Evolutionary conservation across 225 moss, liverwort and hornwort genomes (phyloP).

Genomic region (Sphagnum contortum): DNA sequence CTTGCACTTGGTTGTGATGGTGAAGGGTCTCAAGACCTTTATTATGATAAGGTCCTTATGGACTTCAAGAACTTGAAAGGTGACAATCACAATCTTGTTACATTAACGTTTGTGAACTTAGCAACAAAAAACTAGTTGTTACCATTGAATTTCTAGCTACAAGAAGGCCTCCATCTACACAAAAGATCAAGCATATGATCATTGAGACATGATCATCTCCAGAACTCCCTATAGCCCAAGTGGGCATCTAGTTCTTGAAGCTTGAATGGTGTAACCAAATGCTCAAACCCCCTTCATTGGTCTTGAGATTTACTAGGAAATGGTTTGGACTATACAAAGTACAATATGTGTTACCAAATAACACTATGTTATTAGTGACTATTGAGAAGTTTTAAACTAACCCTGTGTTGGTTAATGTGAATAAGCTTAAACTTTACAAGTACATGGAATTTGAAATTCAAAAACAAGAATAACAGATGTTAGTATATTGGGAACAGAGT

Average conservation of each 20-base stretch:
- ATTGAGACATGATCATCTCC: constrained; percentile 7
- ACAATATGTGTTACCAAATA: too few relatives aligned
- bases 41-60: constrained; percentile 62
- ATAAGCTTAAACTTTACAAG: too few relatives aligned
- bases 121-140: constrained; percentile 13
- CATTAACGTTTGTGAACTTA: constrained; percentile 56
- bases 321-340: too few relatives aligned
- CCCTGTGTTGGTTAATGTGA: too few relatives aligned
- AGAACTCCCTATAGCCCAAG: constrained; percentile 5
- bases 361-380: too few relatives aligned
- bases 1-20: constrained; percentile 70
- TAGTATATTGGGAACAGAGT: too few relatives aligned
- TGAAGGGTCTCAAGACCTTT: constrained; percentile 62
- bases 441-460: too few relatives aligned
- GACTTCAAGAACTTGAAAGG: constrained; percentile 70
- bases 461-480: too few relatives aligned
- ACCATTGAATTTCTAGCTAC: constrained; percentile 18
- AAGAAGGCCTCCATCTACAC: constrained; percentile 30
- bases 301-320: constrained; percentile 13
- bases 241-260: constrained; percentile 11
- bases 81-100: constrained; percentile 50
- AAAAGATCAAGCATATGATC: constrained; percentile 26
- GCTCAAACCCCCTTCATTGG: constrained; percentile 13
- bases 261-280: constrained; percentile 19
- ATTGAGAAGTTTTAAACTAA: too few relatives aligned